These are phyloP conservation scores for Citrus maxima DNA, from an alignment of 345 rosid genomes.

Conservation along the genomic window DNA sequence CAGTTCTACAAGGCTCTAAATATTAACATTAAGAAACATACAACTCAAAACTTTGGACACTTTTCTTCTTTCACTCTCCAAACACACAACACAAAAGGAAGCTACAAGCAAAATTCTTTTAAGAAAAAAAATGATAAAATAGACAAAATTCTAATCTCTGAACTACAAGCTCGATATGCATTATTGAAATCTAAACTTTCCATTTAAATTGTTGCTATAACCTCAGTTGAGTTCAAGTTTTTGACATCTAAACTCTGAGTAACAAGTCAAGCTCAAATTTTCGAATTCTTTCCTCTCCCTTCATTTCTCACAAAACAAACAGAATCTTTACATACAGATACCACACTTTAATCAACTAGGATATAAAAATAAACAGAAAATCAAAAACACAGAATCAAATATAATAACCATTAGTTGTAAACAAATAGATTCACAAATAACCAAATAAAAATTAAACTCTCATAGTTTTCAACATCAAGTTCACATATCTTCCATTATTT, in stretches of 20 bases:
- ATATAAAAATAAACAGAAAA: neutral
- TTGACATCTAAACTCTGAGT: neutral
- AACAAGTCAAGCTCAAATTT: neutral
- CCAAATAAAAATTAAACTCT: neutral
- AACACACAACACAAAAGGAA: neutral
- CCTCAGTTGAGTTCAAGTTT: neutral
- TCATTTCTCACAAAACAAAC: constrained; percentile 3
- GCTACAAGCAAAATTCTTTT: neutral
- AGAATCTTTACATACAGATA: neutral
- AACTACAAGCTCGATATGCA: neutral
- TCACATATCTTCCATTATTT: neutral
- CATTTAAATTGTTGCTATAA: neutral
- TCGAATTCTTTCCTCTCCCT: neutral
- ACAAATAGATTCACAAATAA: neutral
- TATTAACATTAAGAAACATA: neutral
- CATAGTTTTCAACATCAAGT: neutral
- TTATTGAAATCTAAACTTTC: neutral
- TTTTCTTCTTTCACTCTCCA: neutral
- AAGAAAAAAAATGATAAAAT: no score
- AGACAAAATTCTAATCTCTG: neutral
- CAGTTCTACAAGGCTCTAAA: neutral
- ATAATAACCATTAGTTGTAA: neutral
- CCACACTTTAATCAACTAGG: neutral
- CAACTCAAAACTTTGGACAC: neutral
- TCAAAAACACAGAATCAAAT: neutral